Evolutionary conservation across 2,329 filamentous ascomycete genomes (phyloP), one percentile per base, ranked within the genome.

Genomic region (Sporothrix protearum): DNA sequence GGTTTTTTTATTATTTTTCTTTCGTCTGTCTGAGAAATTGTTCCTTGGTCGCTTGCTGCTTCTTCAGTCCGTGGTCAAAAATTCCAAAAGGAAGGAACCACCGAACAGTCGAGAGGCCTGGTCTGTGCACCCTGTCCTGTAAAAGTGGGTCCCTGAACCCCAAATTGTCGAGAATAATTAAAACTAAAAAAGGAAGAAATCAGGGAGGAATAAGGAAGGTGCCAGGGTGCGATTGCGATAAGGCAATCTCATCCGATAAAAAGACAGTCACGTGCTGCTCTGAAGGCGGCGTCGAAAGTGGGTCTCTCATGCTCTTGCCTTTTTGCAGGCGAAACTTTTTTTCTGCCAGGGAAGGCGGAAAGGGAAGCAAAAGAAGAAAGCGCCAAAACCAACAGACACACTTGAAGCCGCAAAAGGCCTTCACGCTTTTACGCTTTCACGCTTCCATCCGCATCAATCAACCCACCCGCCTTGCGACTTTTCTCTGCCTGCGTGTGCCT

Each of bases 321-420:
- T 55, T 71, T 57, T 49, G n/a, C 61, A 57, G 36, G 30, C 47
- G 49, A 49, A 39, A 51, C 45, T 59, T 61, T 68, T 64, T 72
- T 71, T 68, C 49, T 14, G 42, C 28, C 19, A 59, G 42, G 22
- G 69, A 71, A 47, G 42, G 67, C 49, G 22, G n/a, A 19, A 69
- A 59, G 66, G 36, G 45, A n/a, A 28, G n/a, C 10, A 28, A 63
- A 30, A 51, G 30, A 22, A 25, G 25, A 63, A 39, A 51, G 42
- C 28, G 63, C 39, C 47, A 53, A 53, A 45, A 55, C 55, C 55
- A 39, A 47, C 45, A 45, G 57, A 39, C 45, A 47, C 12, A 16
- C 47, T 47, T 42, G 69, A 69, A 36, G 70, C 59, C 47, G 61
- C 68, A 45, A 67, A 70, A 57, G 69, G 69, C 69, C 45, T 70